Percentiles rank a stretch among this genome's conserved stretches.
phyloP scores from a whole-genome alignment of 2,329 filamentous ascomycete species.

The Cadophora luteo-olivacea region DNA sequence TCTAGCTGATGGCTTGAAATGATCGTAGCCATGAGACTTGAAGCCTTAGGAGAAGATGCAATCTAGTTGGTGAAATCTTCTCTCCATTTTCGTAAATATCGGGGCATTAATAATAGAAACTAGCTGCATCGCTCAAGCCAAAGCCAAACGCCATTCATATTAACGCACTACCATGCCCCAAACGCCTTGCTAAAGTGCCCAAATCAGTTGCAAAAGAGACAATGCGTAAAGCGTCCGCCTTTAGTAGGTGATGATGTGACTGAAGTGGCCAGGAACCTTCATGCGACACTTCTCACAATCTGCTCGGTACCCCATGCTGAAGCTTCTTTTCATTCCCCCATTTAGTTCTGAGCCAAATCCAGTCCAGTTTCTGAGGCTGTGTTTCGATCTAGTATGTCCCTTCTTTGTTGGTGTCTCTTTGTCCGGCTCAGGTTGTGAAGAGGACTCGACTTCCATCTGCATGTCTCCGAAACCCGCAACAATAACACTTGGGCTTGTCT shows the following conservation, averaged over 20 bases:
- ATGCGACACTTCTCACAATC: slow-evolving; percentile 80
- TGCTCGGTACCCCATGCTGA: slow-evolving; percentile 79
- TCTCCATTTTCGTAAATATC: neutral
- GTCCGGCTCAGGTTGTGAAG: slow-evolving; percentile 26
- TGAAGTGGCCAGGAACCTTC: slow-evolving; percentile 81
- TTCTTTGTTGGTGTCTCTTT: slow-evolving; percentile 43
- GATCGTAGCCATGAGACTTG: no score
- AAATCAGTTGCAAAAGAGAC: slow-evolving; percentile 17
- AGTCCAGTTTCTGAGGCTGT: slow-evolving; percentile 44
- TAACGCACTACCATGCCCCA: slow-evolving; percentile 16
- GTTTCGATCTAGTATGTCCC: slow-evolving; percentile 43
- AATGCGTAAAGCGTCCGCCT: neutral
- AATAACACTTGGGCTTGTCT: slow-evolving; percentile 43
- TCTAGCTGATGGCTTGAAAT: neutral
- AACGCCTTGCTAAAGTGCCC: slow-evolving; percentile 36
- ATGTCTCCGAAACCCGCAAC: slow-evolving; percentile 41
- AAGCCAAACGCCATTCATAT: slow-evolving; percentile 5
- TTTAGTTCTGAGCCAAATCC: slow-evolving; percentile 36
- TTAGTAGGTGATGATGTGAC: slow-evolving; percentile 69
- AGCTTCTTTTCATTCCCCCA: slow-evolving; percentile 68
- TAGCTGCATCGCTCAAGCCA: slow-evolving; percentile 14
- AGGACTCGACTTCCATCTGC: slow-evolving; percentile 44
- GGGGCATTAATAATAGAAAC: slow-evolving; percentile 20
- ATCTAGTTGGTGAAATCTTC: neutral
- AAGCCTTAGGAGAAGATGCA: neutral